Base-by-base conservation (phyloP, 768 basidiomycete species). In the Phlebiopsis gigantea region DNA sequence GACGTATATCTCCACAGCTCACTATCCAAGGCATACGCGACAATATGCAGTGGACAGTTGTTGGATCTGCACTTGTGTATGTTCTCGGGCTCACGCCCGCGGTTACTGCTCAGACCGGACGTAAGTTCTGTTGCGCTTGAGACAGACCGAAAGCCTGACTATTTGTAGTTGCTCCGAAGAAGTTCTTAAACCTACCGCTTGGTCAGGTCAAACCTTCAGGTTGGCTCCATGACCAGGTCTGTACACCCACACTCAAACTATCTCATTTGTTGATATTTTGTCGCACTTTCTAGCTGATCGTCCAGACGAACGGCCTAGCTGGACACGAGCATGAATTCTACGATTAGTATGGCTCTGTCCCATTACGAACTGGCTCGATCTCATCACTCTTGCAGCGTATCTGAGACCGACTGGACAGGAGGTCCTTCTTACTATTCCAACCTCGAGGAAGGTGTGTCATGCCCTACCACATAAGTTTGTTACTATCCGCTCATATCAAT, bases 301-400 rank as follows among this genome's bases (percentile, higher is more conserved):
- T 73, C 3, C 72, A 73, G 46, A 68, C 64, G 1, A 68, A 69
- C 58, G 72, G 72, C 10, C 59, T 73, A 2, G 72, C 72, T 14
- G 72, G 72, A 1, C 70, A 73, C 58, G 67, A 70, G 48, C 71
- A 69, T 48, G 69, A 73, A 21, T 73, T 73, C 61, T 73, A 72
- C 42, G 64, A 71, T 56, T 71, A 69, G 71, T 72, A 30, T 28
- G 66, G 57, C 12, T 9, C 24, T 10, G 15, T 34, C 6, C 30
- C 17, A 39, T 19, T 15, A 15, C n/a, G 22, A 15, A 15, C 19
- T 39, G 24, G 8, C 39, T 39, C 5, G 22, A 28, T n/a, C 26
- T 47, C 30, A 17, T 42, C 22, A 12, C 34, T 34, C 6, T 30
- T 34, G 12, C n/a, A 72, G 69, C 45, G 71, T 72, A 5, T 56